Percentiles rank a stretch among this genome's conserved stretches.
Conservation (phyloP, 2,329 filamentous ascomycete species). For the Coniosporium tulheliwenetii region DNA sequence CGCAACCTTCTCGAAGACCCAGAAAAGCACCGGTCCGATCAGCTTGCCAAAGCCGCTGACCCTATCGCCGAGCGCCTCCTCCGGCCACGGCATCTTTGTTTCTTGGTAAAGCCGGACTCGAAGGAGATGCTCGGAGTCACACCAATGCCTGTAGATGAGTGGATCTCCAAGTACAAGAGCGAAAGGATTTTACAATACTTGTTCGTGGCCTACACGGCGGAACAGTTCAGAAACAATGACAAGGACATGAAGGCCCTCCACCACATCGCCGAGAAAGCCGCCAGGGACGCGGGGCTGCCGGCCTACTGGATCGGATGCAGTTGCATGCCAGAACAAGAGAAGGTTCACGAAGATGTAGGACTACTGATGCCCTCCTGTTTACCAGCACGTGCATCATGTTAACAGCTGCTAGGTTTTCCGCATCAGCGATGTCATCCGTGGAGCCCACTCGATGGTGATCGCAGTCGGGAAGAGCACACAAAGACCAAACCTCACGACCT, state of each 20-base stretch:
- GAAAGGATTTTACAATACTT: slow-evolving; percentile 17
- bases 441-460: slow-evolving; percentile 25
- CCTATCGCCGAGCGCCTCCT: slow-evolving; percentile 13
- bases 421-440: slow-evolving; percentile 30
- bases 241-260: slow-evolving; percentile 11
- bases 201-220: slow-evolving; percentile 25
- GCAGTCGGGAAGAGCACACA: slow-evolving; percentile 16
- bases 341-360: slow-evolving; percentile 14
- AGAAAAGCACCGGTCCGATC: slow-evolving; percentile 2
- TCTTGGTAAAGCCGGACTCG: slow-evolving; percentile 7
- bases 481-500: slow-evolving; percentile 4
- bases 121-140: slow-evolving; percentile 4
- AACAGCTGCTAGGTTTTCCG: slow-evolving; percentile 18
- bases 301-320: slow-evolving; percentile 29
- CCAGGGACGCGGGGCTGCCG: slow-evolving; percentile 18
- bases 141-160: slow-evolving; percentile 13
- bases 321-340: slow-evolving; percentile 22
- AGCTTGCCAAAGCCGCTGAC: slow-evolving; percentile 6
- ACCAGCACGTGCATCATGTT: neutral
- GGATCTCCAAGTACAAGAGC: slow-evolving; percentile 10
- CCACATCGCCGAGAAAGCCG: slow-evolving; percentile 22
- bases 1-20: slow-evolving; percentile 13
- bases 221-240: slow-evolving; percentile 16
- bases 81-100: slow-evolving; percentile 14
- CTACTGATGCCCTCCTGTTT: neutral